Conservation (phyloP, 495 filamentous ascomycete genomes). For the Mytilinidion resinicola region DNA sequence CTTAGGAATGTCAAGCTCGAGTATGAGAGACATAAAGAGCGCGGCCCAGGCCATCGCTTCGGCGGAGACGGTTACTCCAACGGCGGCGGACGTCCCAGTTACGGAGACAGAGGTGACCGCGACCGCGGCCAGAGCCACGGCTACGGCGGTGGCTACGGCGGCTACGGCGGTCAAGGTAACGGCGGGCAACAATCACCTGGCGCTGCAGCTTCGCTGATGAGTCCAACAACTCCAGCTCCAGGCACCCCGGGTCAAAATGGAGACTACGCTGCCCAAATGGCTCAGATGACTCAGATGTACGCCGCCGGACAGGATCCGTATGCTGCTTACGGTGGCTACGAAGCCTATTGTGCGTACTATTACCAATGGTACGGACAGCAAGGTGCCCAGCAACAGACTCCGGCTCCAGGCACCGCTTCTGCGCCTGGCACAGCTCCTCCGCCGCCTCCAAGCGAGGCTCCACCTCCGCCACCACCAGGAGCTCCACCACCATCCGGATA, state of each 20-base stretch:
- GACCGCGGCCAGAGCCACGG: slow-evolving; percentile 25
- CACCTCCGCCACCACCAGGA: slow-evolving; percentile 55
- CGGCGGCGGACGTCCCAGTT: slow-evolving; percentile 25
- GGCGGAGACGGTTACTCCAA: slow-evolving; percentile 26
- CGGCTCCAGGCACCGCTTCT: slow-evolving; percentile 40
- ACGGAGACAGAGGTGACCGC: slow-evolving; percentile 24
- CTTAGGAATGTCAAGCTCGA: slow-evolving; percentile 74
- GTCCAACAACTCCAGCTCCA: slow-evolving; percentile 36
- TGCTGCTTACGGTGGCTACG: slow-evolving; percentile 76
- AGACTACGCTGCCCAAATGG: slow-evolving; percentile 74
- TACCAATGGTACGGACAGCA: slow-evolving; percentile 61
- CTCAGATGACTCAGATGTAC: slow-evolving; percentile 71
- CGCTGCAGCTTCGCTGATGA: slow-evolving; percentile 11
- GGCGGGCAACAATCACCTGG: slow-evolving; percentile 6
- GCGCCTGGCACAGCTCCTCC: slow-evolving; percentile 48
- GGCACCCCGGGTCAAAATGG: slow-evolving; percentile 18
- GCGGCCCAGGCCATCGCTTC: slow-evolving; percentile 53
- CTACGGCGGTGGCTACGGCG: slow-evolving; percentile 6
- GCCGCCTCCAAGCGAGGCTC: slow-evolving; percentile 54
- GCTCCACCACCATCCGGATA: slow-evolving; percentile 62
- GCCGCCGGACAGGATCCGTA: slow-evolving; percentile 65
- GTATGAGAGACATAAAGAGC: slow-evolving; percentile 84
- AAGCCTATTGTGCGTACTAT: slow-evolving; percentile 60
- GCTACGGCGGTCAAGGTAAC: slow-evolving; percentile 7
- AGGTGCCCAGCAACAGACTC: slow-evolving; percentile 22